A percentile compares a stretch with the other conserved stretches of the same genome.
These are phyloP conservation scores for Populus ilicifolia DNA, from an alignment of 345 rosid species.

Conservation along the genomic window DNA sequence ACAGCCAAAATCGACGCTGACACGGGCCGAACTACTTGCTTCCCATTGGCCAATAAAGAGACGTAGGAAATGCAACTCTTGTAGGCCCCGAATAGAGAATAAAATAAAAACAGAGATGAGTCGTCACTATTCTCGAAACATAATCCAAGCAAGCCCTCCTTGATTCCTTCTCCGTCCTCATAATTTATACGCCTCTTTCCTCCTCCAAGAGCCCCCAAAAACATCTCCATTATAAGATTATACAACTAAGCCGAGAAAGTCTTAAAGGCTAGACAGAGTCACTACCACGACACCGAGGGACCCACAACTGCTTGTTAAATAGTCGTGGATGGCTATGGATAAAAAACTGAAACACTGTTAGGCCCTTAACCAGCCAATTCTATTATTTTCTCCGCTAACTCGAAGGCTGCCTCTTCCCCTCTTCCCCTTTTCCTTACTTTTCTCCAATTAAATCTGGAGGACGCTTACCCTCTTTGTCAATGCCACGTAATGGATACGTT, in stretches of 20 bases:
- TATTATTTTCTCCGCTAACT: not conserved
- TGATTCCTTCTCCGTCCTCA: slow-evolving; percentile 2
- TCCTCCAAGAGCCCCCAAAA: slow-evolving; percentile 51
- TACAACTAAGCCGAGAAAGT: slow-evolving; percentile 6
- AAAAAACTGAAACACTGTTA: not conserved
- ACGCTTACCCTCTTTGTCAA: not conserved
- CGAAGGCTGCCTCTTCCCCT: not conserved
- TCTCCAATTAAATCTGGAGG: slow-evolving; percentile 4
- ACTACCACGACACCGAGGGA: not conserved
- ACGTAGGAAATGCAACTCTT: not conserved
- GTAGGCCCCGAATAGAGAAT: not conserved
- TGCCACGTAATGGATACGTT: too few relatives aligned
- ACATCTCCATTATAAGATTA: not conserved
- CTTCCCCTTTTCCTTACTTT: not conserved
- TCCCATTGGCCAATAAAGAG: not conserved
- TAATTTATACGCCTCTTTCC: slow-evolving; percentile 38
- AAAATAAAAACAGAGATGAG: not conserved
- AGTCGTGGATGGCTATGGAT: slow-evolving; percentile 18
- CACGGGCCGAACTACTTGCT: slow-evolving; percentile 26
- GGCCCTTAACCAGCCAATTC: not conserved
- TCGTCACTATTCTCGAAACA: not conserved
- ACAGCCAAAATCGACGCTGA: slow-evolving; percentile 26
- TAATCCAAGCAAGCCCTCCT: not conserved
- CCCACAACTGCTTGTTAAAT: not conserved
- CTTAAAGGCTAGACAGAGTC: not conserved